These are phyloP conservation scores for Sporothrix inflata DNA, from an alignment of 2,329 filamentous ascomycete genomes.

Conservation along the genomic window DNA sequence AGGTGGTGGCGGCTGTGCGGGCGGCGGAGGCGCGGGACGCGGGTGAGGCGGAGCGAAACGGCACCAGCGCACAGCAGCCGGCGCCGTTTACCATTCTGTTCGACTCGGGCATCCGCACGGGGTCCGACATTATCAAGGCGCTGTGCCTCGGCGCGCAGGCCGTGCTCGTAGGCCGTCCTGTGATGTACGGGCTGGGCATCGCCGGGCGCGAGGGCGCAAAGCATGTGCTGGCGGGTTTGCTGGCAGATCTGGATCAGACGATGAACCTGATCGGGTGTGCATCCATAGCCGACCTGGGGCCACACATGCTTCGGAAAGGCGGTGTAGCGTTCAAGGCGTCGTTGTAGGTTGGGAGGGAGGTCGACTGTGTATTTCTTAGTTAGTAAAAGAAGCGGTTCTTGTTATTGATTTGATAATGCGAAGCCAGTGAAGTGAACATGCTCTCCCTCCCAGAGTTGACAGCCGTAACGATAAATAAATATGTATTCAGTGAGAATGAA, in stretches of 20 bases:
- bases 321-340: slow-evolving; percentile 18
- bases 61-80: background rate
- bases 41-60: background rate
- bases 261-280: slow-evolving; percentile 59
- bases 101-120: slow-evolving; percentile 60
- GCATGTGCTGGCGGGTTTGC: slow-evolving; percentile 52
- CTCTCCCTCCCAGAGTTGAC: too few relatives aligned
- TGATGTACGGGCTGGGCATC: slow-evolving; percentile 60
- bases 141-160: slow-evolving; percentile 58
- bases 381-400: background rate
- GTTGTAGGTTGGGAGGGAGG: slow-evolving; percentile 4
- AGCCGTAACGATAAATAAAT: background rate
- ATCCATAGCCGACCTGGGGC: slow-evolving; percentile 45
- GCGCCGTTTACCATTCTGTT: slow-evolving; percentile 55
- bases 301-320: slow-evolving; percentile 40
- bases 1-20: slow-evolving; percentile 65
- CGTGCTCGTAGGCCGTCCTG: slow-evolving; percentile 60
- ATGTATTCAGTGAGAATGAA: background rate
- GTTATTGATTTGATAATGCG: too few relatives aligned
- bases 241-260: slow-evolving; percentile 58
- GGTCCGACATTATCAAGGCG: slow-evolving; percentile 62
- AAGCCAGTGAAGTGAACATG: too few relatives aligned
- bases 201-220: slow-evolving; percentile 59
- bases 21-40: slow-evolving; percentile 47
- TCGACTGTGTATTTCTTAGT: background rate